phyloP scores from a whole-genome alignment of 2,329 filamentous ascomycete species.

The Talaromyces sp. region DNA sequence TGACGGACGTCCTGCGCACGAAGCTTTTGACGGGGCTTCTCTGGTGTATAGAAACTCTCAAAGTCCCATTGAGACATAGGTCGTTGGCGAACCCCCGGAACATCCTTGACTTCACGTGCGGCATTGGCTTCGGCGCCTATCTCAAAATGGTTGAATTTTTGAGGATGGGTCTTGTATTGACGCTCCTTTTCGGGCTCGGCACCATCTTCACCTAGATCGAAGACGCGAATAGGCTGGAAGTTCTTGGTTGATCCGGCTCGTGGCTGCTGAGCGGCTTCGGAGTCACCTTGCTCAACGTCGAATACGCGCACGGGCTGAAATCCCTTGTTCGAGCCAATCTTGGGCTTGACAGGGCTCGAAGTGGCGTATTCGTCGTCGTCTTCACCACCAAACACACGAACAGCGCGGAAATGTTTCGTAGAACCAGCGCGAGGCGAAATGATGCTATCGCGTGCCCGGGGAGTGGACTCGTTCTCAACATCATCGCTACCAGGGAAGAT shows the following conservation, averaged over 20 bases:
- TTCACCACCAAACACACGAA: slow-evolving; percentile 18
- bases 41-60: slow-evolving; percentile 79
- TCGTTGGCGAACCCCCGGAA: slow-evolving; percentile 34
- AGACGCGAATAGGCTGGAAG: slow-evolving; percentile 61
- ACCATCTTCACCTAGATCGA: slow-evolving; percentile 56
- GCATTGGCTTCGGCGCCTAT: slow-evolving; percentile 33
- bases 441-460: slow-evolving; percentile 13
- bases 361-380: slow-evolving; percentile 25
- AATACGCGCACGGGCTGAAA: slow-evolving; percentile 56
- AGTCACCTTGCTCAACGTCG: slow-evolving; percentile 34
- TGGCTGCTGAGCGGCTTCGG: slow-evolving; percentile 29
- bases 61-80: slow-evolving; percentile 80
- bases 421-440: slow-evolving; percentile 21
- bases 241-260: slow-evolving; percentile 60
- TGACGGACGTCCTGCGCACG: slow-evolving; percentile 70
- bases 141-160: slow-evolving; percentile 69
- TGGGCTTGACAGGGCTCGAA: slow-evolving; percentile 39
- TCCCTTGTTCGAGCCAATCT: slow-evolving; percentile 51
- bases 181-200: slow-evolving; percentile 46
- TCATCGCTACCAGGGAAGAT: slow-evolving; percentile 53
- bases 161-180: slow-evolving; percentile 62
- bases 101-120: slow-evolving; percentile 27
- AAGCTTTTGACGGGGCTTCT: slow-evolving; percentile 65
- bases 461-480: slow-evolving; percentile 38
- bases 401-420: slow-evolving; percentile 16